Evolutionary conservation across 148 eudicot species (phyloP).

Genomic region (Agrostemma githago): DNA sequence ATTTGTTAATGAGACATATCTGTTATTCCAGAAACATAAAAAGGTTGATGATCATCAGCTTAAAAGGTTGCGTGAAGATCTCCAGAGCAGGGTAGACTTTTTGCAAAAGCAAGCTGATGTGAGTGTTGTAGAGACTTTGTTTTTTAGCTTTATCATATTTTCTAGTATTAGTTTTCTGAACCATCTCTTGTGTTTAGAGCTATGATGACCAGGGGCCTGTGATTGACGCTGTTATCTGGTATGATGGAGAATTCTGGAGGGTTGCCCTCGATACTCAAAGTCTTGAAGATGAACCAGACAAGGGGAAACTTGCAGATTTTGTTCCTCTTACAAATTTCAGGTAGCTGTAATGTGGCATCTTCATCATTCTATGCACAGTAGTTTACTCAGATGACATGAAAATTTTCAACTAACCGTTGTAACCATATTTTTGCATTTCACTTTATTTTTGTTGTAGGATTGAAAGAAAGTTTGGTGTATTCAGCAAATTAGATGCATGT

Average conservation of each 20-base stretch:
- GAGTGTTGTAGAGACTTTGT: slow-evolving; percentile 16
- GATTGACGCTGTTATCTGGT: slow-evolving; percentile 98
- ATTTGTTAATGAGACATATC: neutral
- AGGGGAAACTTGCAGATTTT: slow-evolving; percentile 82
- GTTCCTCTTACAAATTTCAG: slow-evolving; percentile 84
- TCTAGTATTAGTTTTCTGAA: slow-evolving; percentile 11
- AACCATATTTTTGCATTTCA: slow-evolving; percentile 1
- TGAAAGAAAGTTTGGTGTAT: slow-evolving; percentile 80
- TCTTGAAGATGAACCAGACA: slow-evolving; percentile 78
- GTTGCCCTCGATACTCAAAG: slow-evolving; percentile 91
- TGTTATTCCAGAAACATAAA: slow-evolving; percentile 49
- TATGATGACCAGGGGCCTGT: slow-evolving; percentile 97
- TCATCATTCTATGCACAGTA: neutral
- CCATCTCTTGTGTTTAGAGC: slow-evolving; percentile 38
- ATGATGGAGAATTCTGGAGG: slow-evolving; percentile 96
- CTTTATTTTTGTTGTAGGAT: slow-evolving; percentile 42
- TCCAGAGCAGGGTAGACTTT: slow-evolving; percentile 76
- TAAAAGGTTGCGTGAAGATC: slow-evolving; percentile 76
- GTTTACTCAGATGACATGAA: neutral
- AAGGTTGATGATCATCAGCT: slow-evolving; percentile 61
- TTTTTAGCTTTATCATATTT: neutral
- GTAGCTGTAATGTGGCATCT: slow-evolving; percentile 29
- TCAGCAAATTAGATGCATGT: slow-evolving; percentile 95
- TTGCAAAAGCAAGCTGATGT: slow-evolving; percentile 84
- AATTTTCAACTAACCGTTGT: neutral